Conservation (phyloP, 371 early-diverging fungal genomes). For the Lichtheimia ramosa region DNA sequence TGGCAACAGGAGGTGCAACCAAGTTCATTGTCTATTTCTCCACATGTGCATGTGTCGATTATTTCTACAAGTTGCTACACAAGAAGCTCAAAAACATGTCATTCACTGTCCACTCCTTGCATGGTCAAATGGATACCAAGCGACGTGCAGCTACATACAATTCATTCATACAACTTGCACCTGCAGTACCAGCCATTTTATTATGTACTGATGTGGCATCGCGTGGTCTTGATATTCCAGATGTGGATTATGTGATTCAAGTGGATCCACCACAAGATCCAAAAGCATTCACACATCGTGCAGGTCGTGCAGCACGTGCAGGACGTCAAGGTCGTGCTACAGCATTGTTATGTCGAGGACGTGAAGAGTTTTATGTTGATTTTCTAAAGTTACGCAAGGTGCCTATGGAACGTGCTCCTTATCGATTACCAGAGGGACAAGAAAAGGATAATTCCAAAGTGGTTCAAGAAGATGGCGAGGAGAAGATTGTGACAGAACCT, state of each 20-base stretch:
- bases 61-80: constrained; percentile 73
- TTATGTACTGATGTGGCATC: constrained; percentile 98
- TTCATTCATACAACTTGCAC: constrained; percentile 57
- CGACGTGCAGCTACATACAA: constrained; percentile 70
- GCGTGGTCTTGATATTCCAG: constrained; percentile 97
- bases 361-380: constrained; percentile 89
- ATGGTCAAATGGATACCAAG: constrained; percentile 93
- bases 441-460: constrained; percentile 18
- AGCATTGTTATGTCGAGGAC: constrained; percentile 72
- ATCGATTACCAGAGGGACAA: constrained; percentile 33
- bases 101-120: constrained; percentile 76
- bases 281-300: constrained; percentile 96
- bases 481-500: constrained; percentile 37
- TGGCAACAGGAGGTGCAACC: constrained; percentile 45
- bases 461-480: constrained; percentile 19
- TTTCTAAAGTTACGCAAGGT: constrained; percentile 89
- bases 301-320: constrained; percentile 96
- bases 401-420: constrained; percentile 60
- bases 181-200: constrained; percentile 71
- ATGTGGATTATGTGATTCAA: constrained; percentile 96
- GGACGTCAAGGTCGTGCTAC: constrained; percentile 89
- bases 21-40: constrained; percentile 94
- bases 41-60: constrained; percentile 94
- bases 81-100: constrained; percentile 42
- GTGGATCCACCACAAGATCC: constrained; percentile 97